A percentile compares a stretch with the other conserved stretches of the same genome.
These are phyloP conservation scores for Geranium rotundifolium DNA, from an alignment of 345 rosid species.

Conservation along the genomic window DNA sequence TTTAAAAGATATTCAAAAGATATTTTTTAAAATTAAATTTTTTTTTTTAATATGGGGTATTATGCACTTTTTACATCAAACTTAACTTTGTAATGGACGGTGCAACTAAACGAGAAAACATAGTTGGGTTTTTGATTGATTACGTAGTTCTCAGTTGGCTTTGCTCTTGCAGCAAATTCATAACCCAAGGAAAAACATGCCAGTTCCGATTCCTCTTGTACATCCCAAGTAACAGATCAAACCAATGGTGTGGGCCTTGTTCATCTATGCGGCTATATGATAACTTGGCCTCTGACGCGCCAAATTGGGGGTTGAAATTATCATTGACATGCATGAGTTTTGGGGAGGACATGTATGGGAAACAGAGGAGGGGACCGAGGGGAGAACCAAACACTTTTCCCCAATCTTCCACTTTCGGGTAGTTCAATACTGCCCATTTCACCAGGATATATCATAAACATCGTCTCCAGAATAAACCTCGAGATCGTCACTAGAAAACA, in stretches of 20 bases:
- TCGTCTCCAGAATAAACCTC: conserved; percentile 59
- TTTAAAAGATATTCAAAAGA: too few species aligned
- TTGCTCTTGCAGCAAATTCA: conserved; percentile 66
- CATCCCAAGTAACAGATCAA: conserved; percentile 49
- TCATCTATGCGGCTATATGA: too few species aligned
- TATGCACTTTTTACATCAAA: too few species aligned
- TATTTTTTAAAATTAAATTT: too few species aligned
- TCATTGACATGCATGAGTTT: conserved; percentile 24
- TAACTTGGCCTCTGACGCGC: too few species aligned
- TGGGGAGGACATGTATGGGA: conserved; percentile 63
- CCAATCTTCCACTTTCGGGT: conserved; percentile 55
- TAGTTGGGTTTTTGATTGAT: conserved; percentile 46
- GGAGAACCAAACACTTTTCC: conserved; percentile 39
- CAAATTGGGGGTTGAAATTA: too few species aligned
- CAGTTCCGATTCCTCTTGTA: conserved; percentile 42
- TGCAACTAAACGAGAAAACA: too few species aligned
- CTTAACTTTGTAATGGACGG: too few species aligned
- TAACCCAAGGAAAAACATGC: conserved; percentile 46
- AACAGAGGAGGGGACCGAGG: conserved; percentile 56
- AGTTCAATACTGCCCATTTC: conserved; percentile 62
- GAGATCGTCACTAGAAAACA: conserved; percentile 59
- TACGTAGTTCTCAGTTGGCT: conserved; percentile 43
- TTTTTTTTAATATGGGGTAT: too few species aligned
- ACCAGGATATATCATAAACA: conserved; percentile 55
- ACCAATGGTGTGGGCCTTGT: too few species aligned